Conservation (phyloP, 129 eudicot genomes). For the Escallonia rubra region DNA sequence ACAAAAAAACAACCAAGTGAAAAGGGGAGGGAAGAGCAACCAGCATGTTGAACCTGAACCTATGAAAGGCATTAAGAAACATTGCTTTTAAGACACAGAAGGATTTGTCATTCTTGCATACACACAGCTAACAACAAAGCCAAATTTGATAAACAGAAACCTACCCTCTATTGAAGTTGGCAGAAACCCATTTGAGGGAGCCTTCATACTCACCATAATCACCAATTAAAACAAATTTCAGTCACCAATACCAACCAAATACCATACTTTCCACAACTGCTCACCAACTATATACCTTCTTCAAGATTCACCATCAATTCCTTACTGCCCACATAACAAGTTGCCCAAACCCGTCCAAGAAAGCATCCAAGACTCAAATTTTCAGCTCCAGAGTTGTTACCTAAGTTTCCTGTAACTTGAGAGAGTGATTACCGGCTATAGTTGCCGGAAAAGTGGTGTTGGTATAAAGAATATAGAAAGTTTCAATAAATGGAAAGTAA, state of each 20-base stretch:
- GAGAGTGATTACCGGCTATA: not conserved
- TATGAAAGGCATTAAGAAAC: too few relatives aligned
- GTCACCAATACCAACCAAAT: not conserved
- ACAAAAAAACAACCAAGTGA: not conserved
- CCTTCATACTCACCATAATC: constrained; percentile 43
- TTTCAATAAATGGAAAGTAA: not conserved
- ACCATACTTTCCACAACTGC: not conserved
- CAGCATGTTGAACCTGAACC: too few relatives aligned
- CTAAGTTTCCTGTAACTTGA: not conserved
- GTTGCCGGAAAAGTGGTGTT: not conserved
- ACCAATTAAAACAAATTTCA: not conserved
- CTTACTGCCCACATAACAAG: not conserved
- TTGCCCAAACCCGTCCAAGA: not conserved
- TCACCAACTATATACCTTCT: not conserved
- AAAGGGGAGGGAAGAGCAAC: not conserved
- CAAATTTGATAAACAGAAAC: not conserved
- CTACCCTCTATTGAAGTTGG: constrained; percentile 62
- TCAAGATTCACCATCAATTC: constrained; percentile 3
- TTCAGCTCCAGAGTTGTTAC: not conserved
- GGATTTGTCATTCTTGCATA: not conserved
- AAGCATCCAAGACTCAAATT: not conserved
- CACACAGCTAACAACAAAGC: not conserved
- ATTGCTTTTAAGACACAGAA: too few relatives aligned
- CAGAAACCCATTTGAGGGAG: constrained; percentile 56
- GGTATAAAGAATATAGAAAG: not conserved